Evolutionary conservation across 176 grass and related monocot species (phyloP).

Genomic region (Dactylis glomerata): DNA sequence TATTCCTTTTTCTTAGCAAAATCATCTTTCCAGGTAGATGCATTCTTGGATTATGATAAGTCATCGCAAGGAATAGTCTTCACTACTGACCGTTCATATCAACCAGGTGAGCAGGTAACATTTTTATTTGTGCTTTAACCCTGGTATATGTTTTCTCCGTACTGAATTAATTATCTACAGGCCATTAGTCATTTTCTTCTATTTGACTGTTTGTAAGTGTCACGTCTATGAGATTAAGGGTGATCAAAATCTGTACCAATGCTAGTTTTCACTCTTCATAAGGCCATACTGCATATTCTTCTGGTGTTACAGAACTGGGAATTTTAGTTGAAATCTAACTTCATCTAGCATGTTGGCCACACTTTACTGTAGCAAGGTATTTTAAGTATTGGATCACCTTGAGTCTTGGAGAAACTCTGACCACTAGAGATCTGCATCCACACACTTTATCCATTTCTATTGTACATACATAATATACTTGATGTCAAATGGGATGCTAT

Average conservation of each 20-base stretch:
- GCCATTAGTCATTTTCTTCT: background rate
- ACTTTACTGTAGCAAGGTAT: conserved; percentile 19
- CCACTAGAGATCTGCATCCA: background rate
- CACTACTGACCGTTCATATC: conserved; percentile 76
- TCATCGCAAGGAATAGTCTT: conserved; percentile 89
- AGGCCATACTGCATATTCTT: background rate
- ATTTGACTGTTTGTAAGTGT: background rate
- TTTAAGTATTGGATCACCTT: background rate
- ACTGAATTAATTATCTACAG: background rate
- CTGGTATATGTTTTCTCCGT: background rate
- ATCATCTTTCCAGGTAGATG: conserved; percentile 69
- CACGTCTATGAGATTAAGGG: background rate
- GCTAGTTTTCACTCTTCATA: background rate
- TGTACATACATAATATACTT: conserved; percentile 15
- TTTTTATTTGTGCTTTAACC: conserved; percentile 27
- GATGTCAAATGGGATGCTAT: background rate
- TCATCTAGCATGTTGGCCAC: background rate
- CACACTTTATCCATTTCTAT: background rate
- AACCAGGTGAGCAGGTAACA: conserved; percentile 99
- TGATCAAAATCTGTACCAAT: background rate
- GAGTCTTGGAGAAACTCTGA: background rate
- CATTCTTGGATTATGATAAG: conserved; percentile 97
- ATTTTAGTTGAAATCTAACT: background rate
- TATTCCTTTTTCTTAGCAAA: conserved; percentile 12
- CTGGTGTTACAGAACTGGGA: conserved; percentile 7